Evolutionary conservation across 768 basidiomycete genomes (phyloP), one percentile per base, ranked within the genome.

Genomic region (Pholiota conissans): DNA sequence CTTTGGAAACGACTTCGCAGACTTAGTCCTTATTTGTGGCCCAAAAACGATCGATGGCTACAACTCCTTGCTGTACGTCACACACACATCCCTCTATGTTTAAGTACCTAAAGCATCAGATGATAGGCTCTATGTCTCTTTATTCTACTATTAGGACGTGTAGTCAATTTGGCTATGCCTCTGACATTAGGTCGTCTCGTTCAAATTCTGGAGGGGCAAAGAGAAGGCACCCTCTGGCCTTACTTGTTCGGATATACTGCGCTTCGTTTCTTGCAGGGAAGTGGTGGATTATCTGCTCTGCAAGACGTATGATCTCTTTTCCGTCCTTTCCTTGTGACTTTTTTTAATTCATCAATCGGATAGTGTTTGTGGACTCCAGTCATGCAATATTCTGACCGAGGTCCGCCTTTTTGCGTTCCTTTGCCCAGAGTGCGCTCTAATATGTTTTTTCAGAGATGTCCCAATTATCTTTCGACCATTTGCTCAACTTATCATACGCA

Each of bases 21-120:
- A 47, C 77, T 96, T 39, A 71, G 80, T 13, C 94, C 93, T 1
- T 90, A 90, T 73, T 83, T 96, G 8, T 96, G 93, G 93, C 94
- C 94, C 5, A 79, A 79, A 30, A 89, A 85, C 61, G 82, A 76
- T 59, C 67, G 69, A 29, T 79, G 78, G 56, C 78, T 96, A 3
- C 93, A 95, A 70, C 65, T 87, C 39, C 72, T 90, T 54, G 90
- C 89, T 5, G 82, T 89, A 67, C 63, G 81, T 76, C 56, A 22
- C 58, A 20, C 34, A 48, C 54, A 60, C 26, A 13, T 53, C 8
- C 9, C 18, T 3, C 51, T 24, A 14, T 29, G 13, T 32, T 30
- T 34, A 58, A 45, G n/a, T 50, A 20, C 14, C 24, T 57, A 42
- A 52, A 52, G 35, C 8, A 55, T 52, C 54, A 18, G 51, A 48